Conservation (phyloP, 371 early-diverging fungal species). For the Mucor sp. region DNA sequence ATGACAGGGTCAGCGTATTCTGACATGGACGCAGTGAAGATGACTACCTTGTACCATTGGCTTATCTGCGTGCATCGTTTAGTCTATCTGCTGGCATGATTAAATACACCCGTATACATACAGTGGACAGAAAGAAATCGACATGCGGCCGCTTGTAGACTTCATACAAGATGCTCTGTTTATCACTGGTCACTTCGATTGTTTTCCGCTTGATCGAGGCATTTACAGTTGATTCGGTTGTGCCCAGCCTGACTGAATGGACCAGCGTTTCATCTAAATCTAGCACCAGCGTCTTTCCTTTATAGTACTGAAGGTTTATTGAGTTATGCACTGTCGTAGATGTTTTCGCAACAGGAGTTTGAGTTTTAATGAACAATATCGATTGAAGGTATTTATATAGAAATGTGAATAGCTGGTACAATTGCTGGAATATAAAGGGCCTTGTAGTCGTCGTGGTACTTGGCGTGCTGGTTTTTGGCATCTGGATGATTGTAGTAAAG, state of each 20-base stretch:
- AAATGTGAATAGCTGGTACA: constrained; percentile 3
- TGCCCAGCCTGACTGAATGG: constrained; percentile 67
- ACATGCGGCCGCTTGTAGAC: constrained; percentile 95
- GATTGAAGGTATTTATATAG: constrained; percentile 7
- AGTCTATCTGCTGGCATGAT: not conserved
- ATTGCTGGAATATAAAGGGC: constrained; percentile 11
- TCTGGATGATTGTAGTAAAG: not conserved
- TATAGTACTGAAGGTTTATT: constrained; percentile 30
- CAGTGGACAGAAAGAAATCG: constrained; percentile 88
- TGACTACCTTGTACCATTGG: constrained; percentile 95
- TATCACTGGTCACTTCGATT: constrained; percentile 90
- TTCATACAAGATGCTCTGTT: constrained; percentile 88
- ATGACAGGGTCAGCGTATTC: constrained; percentile 98
- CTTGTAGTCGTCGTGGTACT: not conserved
- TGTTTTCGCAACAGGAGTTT: constrained; percentile 7
- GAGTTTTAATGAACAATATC: constrained; percentile 3
- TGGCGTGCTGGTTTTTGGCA: constrained; percentile 1
- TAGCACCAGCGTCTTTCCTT: constrained; percentile 84
- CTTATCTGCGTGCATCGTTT: constrained; percentile 57
- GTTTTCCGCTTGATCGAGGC: constrained; percentile 32
- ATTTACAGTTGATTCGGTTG: constrained; percentile 14
- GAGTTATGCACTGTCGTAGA: constrained; percentile 13
- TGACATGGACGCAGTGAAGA: constrained; percentile 97
- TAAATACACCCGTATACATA: constrained; percentile 18
- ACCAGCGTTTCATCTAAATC: constrained; percentile 98